These are phyloP conservation scores for Silene latifolia DNA, from an alignment of 148 eudicot genomes.

Conservation along the genomic window DNA sequence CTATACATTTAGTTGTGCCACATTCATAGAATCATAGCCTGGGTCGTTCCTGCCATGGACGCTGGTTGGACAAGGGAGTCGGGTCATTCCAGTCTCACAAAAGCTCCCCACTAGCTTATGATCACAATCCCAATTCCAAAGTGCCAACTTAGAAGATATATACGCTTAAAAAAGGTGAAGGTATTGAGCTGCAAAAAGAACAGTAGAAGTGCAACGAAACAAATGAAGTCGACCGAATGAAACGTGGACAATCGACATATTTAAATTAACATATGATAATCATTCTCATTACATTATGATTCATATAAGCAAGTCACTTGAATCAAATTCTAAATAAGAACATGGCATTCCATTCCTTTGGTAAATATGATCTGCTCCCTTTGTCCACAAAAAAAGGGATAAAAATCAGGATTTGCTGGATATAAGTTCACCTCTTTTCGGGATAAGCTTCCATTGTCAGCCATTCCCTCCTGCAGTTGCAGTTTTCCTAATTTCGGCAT, in stretches of 20 bases:
- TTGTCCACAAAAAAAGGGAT: neutral
- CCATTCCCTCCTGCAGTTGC: slow-evolving; percentile 29
- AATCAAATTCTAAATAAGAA: neutral
- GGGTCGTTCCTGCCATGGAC: too few species aligned
- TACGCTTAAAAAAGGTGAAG: too few species aligned
- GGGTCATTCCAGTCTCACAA: too few species aligned
- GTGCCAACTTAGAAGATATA: too few species aligned
- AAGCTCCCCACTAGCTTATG: too few species aligned
- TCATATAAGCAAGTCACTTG: neutral
- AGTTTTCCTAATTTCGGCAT: slow-evolving; percentile 35
- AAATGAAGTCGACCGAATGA: neutral
- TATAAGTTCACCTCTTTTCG: slow-evolving; percentile 2
- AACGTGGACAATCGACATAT: too few species aligned
- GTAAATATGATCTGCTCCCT: neutral
- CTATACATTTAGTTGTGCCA: too few species aligned
- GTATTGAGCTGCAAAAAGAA: too few species aligned
- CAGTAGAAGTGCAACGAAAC: neutral
- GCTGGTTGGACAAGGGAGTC: too few species aligned
- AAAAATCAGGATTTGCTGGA: neutral
- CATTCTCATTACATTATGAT: neutral
- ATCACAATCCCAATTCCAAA: too few species aligned
- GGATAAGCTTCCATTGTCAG: slow-evolving; percentile 25
- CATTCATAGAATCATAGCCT: too few species aligned
- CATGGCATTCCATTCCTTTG: neutral
- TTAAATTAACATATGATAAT: neutral